Evolutionary conservation across 441 rosid species (phyloP), one percentile per base, ranked within the genome.

Genomic region (Viola pubescens): DNA sequence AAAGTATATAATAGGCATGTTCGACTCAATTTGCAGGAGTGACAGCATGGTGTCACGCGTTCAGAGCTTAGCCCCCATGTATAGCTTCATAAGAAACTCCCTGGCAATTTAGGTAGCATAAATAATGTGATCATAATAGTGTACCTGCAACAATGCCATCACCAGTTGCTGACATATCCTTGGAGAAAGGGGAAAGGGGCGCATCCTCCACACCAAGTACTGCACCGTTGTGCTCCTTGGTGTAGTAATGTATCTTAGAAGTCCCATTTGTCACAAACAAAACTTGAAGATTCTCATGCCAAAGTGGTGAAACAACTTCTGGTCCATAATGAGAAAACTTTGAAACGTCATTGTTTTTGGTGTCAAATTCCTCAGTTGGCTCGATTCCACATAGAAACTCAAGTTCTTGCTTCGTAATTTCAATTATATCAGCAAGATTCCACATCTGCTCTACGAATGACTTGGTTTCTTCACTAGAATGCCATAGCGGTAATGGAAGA

Each of bases 81-180:
- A 26, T 2, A 26, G 34, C 34, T 26, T 26, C 34, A 26, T 26
- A 26, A 26, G 34, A 26, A 13, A 58, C 13, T 42, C 4, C 6
- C 7, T 2, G 13, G 34, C 12, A 55, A 63, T 37, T 37, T 37
- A 58, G 43, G 42, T 52, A 52, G 42, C 39, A 52, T 55, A 62
- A 60, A 57, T 49, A 60, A 26, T 26, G 34, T 19, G 39, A 37
- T 12, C 60, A 57, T 5, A n/a, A 56, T 47, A 59, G 10, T 11
- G 44, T 72, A 92, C 98, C 97, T 63, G 97, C 98, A 67, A 81
- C 86, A 52, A 92, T 82, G 73, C 91, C 98, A 80, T 89, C 97
- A 70, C 95, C 97, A 46, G 95, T 80, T 44, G 97, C 89, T 4
- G 95, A 87, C 98, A 89, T 84, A 64, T 87, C 98, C 65, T 77